These are phyloP conservation scores for Mimosa bimucronata DNA, from an alignment of 306 rosid species.

Conservation along the genomic window DNA sequence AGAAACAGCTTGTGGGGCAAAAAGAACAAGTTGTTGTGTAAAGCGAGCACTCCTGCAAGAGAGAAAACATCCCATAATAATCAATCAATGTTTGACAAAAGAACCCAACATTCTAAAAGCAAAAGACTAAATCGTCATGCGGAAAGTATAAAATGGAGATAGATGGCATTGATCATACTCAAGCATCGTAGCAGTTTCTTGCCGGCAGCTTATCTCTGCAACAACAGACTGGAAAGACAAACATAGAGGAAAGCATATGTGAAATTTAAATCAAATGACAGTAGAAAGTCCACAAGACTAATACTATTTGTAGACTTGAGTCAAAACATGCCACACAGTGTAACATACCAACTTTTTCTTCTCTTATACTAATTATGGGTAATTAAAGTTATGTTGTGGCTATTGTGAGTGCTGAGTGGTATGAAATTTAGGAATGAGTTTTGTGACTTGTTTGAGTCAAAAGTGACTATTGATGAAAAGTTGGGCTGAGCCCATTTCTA, in stretches of 20 bases:
- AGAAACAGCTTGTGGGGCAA: constrained; percentile 98
- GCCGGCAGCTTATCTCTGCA: constrained; percentile 91
- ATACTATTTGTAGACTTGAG: neutral
- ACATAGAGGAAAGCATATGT: constrained; percentile 5
- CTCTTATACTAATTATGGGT: neutral
- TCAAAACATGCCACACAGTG: neutral
- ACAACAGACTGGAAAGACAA: constrained; percentile 75
- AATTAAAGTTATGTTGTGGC: neutral
- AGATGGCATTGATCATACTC: constrained; percentile 63
- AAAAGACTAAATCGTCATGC: constrained; percentile 14
- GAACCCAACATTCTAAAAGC: neutral
- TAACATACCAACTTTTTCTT: neutral
- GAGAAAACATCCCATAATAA: constrained; percentile 21
- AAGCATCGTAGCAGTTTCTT: constrained; percentile 90
- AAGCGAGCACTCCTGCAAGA: constrained; percentile 87
- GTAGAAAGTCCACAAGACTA: neutral
- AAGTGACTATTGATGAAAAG: neutral
- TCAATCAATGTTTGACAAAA: constrained; percentile 13
- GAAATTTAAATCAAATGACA: neutral
- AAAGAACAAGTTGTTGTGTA: constrained; percentile 96
- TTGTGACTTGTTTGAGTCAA: neutral
- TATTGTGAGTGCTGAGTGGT: neutral
- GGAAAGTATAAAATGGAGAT: constrained; percentile 2
- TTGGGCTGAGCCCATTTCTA: neutral
- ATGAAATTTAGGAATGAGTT: neutral